phyloP scores from a whole-genome alignment of 1,284 basidiomycete species.

The Heterobasidion parviporum region DNA sequence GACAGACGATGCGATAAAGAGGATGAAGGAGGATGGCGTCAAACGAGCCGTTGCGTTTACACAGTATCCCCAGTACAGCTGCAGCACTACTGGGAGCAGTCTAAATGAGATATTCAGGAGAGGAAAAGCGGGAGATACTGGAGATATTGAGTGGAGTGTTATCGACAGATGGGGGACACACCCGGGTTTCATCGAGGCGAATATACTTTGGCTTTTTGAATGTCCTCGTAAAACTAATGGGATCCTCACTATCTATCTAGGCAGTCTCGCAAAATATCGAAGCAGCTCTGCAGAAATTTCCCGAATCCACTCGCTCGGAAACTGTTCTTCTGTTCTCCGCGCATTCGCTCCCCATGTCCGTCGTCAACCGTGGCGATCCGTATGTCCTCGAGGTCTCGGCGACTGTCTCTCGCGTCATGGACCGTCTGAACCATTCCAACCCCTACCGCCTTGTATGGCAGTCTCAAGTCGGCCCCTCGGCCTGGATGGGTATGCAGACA shows the following conservation, averaged over 20 bases:
- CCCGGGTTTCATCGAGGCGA: conserved; percentile 85
- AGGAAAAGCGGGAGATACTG: conserved; percentile 40
- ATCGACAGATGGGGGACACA: conserved; percentile 98
- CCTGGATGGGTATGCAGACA: conserved; percentile 99
- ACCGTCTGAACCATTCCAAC: conserved; percentile 69
- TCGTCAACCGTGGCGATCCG: conserved; percentile 97
- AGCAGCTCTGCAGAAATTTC: conserved; percentile 76
- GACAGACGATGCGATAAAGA: conserved; percentile 75
- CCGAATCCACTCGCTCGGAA: conserved; percentile 59
- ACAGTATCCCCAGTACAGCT: conserved; percentile 99
- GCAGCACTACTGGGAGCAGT: conserved; percentile 95
- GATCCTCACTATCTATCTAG: conserved; percentile 28
- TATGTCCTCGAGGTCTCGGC: conserved; percentile 96
- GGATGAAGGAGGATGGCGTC: conserved; percentile 90
- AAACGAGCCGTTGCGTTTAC: conserved; percentile 93
- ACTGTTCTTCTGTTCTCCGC: conserved; percentile 93
- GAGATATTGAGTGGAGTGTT: conserved; percentile 86
- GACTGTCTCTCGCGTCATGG: conserved; percentile 87
- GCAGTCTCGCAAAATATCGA: conserved; percentile 89
- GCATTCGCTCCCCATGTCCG: conserved; percentile 95
- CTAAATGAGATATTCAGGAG: conserved; percentile 86
- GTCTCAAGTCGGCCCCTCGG: conserved; percentile 93
- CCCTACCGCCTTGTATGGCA: conserved; percentile 97
- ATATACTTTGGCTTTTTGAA: not conserved
- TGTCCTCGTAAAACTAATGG: not conserved